Conservation (phyloP, 2,329 filamentous ascomycete genomes). For the Paramyrothecium roridum region DNA sequence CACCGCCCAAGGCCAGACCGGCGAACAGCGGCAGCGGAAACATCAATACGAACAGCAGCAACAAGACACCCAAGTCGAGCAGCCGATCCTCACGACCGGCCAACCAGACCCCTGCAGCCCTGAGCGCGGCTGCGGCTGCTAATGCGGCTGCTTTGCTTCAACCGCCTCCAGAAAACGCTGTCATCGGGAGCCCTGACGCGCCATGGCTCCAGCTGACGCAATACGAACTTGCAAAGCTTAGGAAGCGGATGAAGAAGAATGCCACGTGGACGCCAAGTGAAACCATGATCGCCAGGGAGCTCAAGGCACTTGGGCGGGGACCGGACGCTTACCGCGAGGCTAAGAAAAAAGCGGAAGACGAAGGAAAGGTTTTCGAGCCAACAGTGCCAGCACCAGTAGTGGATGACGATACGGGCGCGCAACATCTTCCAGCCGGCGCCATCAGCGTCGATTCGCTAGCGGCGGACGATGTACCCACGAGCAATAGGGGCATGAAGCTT, state of each 20-base stretch:
- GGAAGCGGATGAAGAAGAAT: slow-evolving; percentile 91
- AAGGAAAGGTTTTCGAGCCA: slow-evolving; percentile 58
- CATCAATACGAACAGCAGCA: slow-evolving; percentile 13
- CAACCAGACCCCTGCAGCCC: slow-evolving; percentile 28
- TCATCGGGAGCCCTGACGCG: slow-evolving; percentile 55
- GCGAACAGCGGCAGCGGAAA: slow-evolving; percentile 14
- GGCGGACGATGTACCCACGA: slow-evolving; percentile 60
- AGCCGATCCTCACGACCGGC: slow-evolving; percentile 32
- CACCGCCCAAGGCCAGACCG: slow-evolving; percentile 46
- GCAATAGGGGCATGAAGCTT: slow-evolving; percentile 73
- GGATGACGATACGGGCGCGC: slow-evolving; percentile 47
- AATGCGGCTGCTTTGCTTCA: slow-evolving; percentile 43
- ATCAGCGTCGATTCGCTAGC: slow-evolving; percentile 55
- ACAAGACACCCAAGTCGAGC: slow-evolving; percentile 40
- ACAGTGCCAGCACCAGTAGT: slow-evolving; percentile 31
- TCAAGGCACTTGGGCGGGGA: slow-evolving; percentile 67
- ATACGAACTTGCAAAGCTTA: slow-evolving; percentile 64
- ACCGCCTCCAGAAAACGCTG: slow-evolving; percentile 58
- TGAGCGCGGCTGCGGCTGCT: slow-evolving; percentile 35
- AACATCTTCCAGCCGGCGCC: slow-evolving; percentile 56
- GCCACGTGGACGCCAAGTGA: slow-evolving; percentile 80
- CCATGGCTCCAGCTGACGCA: slow-evolving; percentile 65
- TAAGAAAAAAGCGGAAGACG: slow-evolving; percentile 61
- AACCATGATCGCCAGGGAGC: slow-evolving; percentile 79
- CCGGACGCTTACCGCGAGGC: slow-evolving; percentile 60